Base-by-base conservation (phyloP, 495 filamentous ascomycete genomes). In the Bombardia bombarda region DNA sequence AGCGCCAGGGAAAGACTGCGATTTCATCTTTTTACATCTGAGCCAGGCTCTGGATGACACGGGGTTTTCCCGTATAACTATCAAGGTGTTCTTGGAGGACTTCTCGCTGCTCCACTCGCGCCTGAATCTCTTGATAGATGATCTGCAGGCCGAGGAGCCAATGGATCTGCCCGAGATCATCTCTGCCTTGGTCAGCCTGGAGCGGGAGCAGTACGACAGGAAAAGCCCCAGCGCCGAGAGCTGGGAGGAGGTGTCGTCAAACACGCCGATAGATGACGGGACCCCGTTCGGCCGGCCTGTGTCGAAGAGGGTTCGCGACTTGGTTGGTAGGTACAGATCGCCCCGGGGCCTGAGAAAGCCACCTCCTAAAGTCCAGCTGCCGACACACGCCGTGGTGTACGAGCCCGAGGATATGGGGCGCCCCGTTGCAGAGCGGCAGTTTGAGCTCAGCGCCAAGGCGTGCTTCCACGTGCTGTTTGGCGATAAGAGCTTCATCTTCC, bases 391-490 rank as follows among this genome's bases (percentile, higher is more conserved):
- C 2, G 83, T 97, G 1, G 63, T 83, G 32, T 95, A 89, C 63
- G 80, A 84, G 35, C 92, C 92, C 0, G 74, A 81, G 40, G 86
- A 80, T 24, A 87, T 94, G 73, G 79, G 84, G 42, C 65, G 65
- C 43, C 69, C 73, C 43, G 65, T 82, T 20, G 74, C 84, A 2
- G 87, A 95, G 57, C 79, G 83, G 45, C 70, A 83, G 33, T 90
- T 93, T 51, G 83, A 92, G 44, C 74, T 97, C 39, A 90, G 84
- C 48, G 79, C 92, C 13, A 96, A 97, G 60, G 87, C 89, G 1
- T 74, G 95, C 24, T 97, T 96, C 62, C 92, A 97, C 55, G 83
- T 96, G 8, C 74, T 98, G 42, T 97, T 96, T 54, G 92, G 92
- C 22, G 92, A 98, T 58, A 93, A 86, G 62, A 90, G 85, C 65